Conservation (phyloP, 768 basidiomycete genomes). For the Termitomyces bulborhizus region DNA sequence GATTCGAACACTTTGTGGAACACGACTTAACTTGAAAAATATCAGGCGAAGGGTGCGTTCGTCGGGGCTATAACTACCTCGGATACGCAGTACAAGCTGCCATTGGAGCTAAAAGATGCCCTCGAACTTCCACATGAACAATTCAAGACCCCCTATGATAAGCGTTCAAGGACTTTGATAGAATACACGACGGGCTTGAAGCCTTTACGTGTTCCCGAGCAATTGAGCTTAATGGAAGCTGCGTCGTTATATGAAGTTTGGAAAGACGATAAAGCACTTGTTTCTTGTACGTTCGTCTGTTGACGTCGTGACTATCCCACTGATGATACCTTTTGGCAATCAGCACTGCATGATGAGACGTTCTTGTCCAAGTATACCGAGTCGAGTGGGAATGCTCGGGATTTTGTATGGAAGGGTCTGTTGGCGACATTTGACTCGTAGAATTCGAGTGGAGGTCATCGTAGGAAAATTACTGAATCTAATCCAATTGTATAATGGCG, state of each 20-base stretch:
- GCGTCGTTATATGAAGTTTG: conserved; percentile 71
- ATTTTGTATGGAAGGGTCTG: conserved; percentile 69
- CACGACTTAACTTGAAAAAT: neutral
- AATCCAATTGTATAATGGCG: neutral
- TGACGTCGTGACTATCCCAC: neutral
- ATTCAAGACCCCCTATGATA: conserved; percentile 48
- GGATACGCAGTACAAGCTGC: conserved; percentile 49
- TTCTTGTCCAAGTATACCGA: conserved; percentile 79
- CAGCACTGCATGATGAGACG: conserved; percentile 51
- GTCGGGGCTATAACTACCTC: conserved; percentile 64
- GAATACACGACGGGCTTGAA: conserved; percentile 47
- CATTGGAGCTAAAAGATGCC: conserved; percentile 60
- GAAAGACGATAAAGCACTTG: conserved; percentile 54
- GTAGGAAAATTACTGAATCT: neutral
- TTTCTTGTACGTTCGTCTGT: conserved; percentile 34
- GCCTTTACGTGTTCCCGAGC: conserved; percentile 40
- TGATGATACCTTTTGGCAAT: neutral
- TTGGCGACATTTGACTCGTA: conserved; percentile 25
- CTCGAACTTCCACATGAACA: conserved; percentile 39
- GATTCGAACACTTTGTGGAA: neutral
- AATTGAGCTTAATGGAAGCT: conserved; percentile 62
- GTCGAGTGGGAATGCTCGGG: conserved; percentile 70
- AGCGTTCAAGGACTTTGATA: conserved; percentile 41
- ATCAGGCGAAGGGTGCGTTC: conserved; percentile 62
- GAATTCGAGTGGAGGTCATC: neutral